These are phyloP conservation scores for Rossbeevera mucosa DNA, from an alignment of 768 basidiomycete genomes.

Conservation along the genomic window DNA sequence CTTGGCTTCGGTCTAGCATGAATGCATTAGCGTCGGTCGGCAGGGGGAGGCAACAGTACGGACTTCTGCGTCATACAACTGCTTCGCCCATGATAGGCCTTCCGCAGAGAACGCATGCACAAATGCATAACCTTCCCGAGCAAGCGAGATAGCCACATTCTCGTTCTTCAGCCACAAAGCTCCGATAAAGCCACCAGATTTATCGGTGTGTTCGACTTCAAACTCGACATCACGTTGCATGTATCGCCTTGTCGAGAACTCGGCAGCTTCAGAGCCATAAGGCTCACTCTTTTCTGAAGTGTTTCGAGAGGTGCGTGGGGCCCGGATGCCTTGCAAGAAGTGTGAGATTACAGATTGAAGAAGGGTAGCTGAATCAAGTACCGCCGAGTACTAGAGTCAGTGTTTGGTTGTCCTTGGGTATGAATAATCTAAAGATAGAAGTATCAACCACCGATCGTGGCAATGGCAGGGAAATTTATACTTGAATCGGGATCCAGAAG, in stretches of 20 bases:
- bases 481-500: constrained; percentile 96
- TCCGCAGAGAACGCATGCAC: constrained; percentile 90
- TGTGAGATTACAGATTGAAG: constrained; percentile 5
- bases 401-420: constrained; percentile 90
- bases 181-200: constrained; percentile 94
- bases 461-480: constrained; percentile 28
- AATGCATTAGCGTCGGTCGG: constrained; percentile 1
- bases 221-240: constrained; percentile 97
- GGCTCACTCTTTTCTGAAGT: constrained; percentile 84
- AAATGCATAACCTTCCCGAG: constrained; percentile 80
- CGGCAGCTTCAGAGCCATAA: constrained; percentile 76
- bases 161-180: constrained; percentile 78
- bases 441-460: background rate
- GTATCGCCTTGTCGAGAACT: constrained; percentile 73
- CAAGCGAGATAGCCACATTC: constrained; percentile 81
- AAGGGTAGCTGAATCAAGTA: constrained; percentile 20
- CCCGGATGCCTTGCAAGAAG: constrained; percentile 67
- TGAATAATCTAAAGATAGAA: constrained; percentile 53
- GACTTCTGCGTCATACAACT: constrained; percentile 83
- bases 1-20: constrained; percentile 74
- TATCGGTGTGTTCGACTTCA: constrained; percentile 85
- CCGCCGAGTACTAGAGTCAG: constrained; percentile 89
- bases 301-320: constrained; percentile 82
- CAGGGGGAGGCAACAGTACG: constrained; percentile 11
- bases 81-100: constrained; percentile 68